Evolutionary conservation across 2,329 filamentous ascomycete species (phyloP), one percentile per base, ranked within the genome.

Genomic region (Penicillium sp.): DNA sequence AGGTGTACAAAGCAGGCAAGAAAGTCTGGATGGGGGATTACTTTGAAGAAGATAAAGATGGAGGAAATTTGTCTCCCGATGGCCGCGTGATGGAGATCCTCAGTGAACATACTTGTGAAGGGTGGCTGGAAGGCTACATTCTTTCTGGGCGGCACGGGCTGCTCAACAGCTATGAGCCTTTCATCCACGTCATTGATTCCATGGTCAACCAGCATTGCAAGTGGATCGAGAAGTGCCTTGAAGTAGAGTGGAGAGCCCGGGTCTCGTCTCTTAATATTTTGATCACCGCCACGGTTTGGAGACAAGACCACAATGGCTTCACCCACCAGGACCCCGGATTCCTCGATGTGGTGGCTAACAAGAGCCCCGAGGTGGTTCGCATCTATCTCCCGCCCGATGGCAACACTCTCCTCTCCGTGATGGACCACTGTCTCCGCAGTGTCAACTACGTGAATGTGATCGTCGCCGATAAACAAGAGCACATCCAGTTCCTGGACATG

Each of bases 191-290:
- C 60, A 88, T 90, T 60, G 85, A 89, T 67, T 87, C 83, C 1
- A 90, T 90, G 85, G 85, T 90, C 53, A 88, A 88, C 66, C 85
- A 88, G 72, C 85, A 90, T 70, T 88, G 84, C 74, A 90, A 90
- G 68, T 89, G 85, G 85, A 78, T 89, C 44, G 85, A 90, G 67
- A 90, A 89, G 71, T 86, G 82, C 57, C 73, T 82, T n/a, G 85
- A 89, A 62, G 82, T 89, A 19, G 81, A 85, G 61, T 90, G 86
- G 86, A 81, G 86, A 45, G 79, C 75, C 59, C 83, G 83, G 66
- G 73, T 89, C 10, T 78, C 85, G 8, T 88, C 85, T 0, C 79
- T 90, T 59, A 90, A 90, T 71, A 88, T 89, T 57, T 77, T 90
- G 13, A 76, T 89, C 47, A 89, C 86, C 1, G 81, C 84, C 2